Conservation (phyloP, 192 early-diverging fungal species). For the Coemansia aciculifera region DNA sequence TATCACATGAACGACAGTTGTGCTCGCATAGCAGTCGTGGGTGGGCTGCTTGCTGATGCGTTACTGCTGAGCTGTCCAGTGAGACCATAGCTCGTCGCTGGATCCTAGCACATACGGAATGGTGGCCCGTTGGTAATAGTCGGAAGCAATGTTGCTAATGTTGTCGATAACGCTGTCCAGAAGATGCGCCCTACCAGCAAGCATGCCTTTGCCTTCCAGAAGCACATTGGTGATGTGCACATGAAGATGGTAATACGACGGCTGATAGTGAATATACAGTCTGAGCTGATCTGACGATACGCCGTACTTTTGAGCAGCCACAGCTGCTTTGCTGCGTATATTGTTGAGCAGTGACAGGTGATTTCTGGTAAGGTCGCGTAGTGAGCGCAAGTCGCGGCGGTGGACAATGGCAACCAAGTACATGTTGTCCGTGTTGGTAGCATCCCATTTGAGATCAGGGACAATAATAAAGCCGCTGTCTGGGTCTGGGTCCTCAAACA, state of each 20-base stretch:
- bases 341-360: constrained; percentile 69
- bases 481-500: constrained; percentile 61
- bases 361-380: constrained; percentile 60
- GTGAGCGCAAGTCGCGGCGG: constrained; percentile 57
- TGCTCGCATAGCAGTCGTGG: too few relatives aligned
- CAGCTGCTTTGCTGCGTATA: constrained; percentile 56
- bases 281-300: constrained; percentile 62
- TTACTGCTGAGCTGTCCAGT: constrained; percentile 14
- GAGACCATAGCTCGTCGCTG: constrained; percentile 40
- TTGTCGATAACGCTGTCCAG: constrained; percentile 70
- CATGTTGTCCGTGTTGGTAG: constrained; percentile 57
- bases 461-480: constrained; percentile 71
- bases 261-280: constrained; percentile 79
- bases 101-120: constrained; percentile 64
- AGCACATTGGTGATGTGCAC: constrained; percentile 72
- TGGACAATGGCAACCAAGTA: constrained; percentile 68
- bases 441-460: constrained; percentile 84
- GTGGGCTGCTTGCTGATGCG: too few relatives aligned
- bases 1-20: too few relatives aligned
- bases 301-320: constrained; percentile 50
- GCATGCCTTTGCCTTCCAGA: constrained; percentile 58
- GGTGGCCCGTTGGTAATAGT: constrained; percentile 67
- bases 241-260: constrained; percentile 82
- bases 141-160: constrained; percentile 59
- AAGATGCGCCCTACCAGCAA: constrained; percentile 67